Evolutionary conservation across 2,329 filamentous ascomycete genomes (phyloP).

Genomic region (Colletotrichum tropicale): DNA sequence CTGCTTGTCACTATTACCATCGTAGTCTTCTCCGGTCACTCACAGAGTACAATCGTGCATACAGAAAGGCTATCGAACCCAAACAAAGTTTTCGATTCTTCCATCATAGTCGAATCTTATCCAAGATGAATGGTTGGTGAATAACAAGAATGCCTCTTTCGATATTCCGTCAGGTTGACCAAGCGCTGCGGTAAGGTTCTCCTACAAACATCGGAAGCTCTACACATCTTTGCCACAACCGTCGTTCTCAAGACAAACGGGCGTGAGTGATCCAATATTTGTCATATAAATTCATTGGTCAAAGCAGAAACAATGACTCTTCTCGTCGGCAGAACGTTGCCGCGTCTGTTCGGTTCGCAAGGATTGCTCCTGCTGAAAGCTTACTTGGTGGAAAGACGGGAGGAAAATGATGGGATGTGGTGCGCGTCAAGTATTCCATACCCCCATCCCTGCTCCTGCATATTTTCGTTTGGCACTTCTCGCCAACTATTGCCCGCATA

Average conservation of each 20-base stretch:
- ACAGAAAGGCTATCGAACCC: neutral
- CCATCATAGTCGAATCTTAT: neutral
- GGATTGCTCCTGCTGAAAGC: too few species aligned
- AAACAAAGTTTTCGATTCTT: neutral
- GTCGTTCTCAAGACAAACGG: neutral
- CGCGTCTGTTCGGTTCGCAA: too few species aligned
- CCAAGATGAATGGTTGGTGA: neutral
- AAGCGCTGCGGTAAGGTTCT: neutral
- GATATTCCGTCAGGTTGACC: neutral
- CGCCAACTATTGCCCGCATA: too few species aligned
- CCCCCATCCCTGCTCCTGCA: too few species aligned
- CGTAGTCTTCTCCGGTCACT: neutral
- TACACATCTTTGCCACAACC: neutral
- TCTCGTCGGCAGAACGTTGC: too few species aligned
- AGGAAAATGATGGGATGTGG: too few species aligned
- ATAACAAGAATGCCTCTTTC: neutral
- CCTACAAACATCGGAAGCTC: neutral
- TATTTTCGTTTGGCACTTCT: too few species aligned
- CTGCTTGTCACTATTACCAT: neutral
- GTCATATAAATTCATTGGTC: neutral
- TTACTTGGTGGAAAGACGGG: too few species aligned
- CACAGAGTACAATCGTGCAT: fast-evolving
- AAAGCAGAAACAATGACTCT: too few species aligned
- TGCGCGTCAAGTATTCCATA: too few species aligned
- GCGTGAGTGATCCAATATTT: neutral